Base-by-base conservation (phyloP, 1,139 yeast genomes). In the Suzukiozyma palmioleophila region DNA sequence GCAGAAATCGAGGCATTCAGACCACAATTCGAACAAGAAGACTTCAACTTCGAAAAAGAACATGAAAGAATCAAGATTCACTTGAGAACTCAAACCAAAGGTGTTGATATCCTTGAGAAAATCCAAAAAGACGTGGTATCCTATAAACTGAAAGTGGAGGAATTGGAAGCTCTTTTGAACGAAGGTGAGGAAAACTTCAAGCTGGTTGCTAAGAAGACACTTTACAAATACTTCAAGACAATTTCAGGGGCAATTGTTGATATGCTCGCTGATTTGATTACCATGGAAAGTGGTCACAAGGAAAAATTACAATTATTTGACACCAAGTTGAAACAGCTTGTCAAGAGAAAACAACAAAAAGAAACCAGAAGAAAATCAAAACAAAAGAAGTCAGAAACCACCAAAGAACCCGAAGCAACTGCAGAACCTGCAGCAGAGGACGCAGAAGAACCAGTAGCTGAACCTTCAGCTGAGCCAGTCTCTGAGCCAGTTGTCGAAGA, bases 41-140 rank as follows among this genome's bases (percentile, higher is more conserved):
- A 66, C 0, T 54, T 77, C 29, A 73, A 77, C 49, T 78, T 74
- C 48, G 79, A 75, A 36, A 66, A 66, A 44, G 80, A 75, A 46
- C 66, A 70, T 42, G 66, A 65, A 38, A 65, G 69, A 43, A 49
- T 73, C 33, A 68, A 68, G 42, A 11, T 6, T 8, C 18, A 25
- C 3, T 38, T 54, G 33, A 52, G 61, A 43, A 42, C 66, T 24
- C 41, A 53, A 57, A 34, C 60, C 47, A 48, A 62, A 50, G 64
- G 69, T 2, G 64, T 64, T 10, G 73, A 73, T 30, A 61, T 59
- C 16, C 54, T 69, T 41, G 51, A 63, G 37, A 55, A 53, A 2
- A 59, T 72, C 37, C 72, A 72, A 26, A 54, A 47, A 35, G 56
- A 59, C 15, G 56, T 75, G 40, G 55, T 52, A 8, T 58, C 56